Evolutionary conservation across 805 yeast genomes (phyloP).

Genomic region (Maudiozyma turicensis): DNA sequence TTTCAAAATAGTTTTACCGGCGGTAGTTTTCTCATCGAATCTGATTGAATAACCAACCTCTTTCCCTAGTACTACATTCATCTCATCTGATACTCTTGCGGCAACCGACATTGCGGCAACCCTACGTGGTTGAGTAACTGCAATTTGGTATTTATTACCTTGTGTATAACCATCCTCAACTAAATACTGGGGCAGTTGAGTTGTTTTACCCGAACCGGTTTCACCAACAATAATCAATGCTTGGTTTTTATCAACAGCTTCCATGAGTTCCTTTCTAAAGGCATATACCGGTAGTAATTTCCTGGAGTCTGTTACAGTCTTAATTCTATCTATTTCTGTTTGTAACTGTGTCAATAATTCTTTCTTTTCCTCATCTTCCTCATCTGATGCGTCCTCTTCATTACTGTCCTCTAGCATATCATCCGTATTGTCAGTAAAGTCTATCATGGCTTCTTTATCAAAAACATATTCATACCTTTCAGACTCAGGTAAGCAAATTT

Average conservation of each 20-base stretch:
- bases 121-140: conserved; percentile 90
- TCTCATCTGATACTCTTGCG: conserved; percentile 82
- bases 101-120: conserved; percentile 94
- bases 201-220: conserved; percentile 92
- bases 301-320: conserved; percentile 40
- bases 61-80: conserved; percentile 67
- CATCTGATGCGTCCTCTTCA: conserved; percentile 22
- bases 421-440: conserved; percentile 39
- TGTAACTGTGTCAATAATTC: conserved; percentile 11
- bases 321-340: conserved; percentile 21
- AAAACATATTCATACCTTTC: conserved; percentile 65
- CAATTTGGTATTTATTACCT: conserved; percentile 49
- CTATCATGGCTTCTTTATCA: conserved; percentile 53
- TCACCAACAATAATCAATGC: conserved; percentile 73
- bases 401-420: conserved; percentile 25
- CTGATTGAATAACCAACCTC: conserved; percentile 85
- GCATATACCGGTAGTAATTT: conserved; percentile 67
- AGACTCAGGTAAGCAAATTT: conserved; percentile 19
- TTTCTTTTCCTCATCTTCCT: conserved; percentile 18
- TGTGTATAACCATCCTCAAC: conserved; percentile 71
- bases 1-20: conserved; percentile 57
- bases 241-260: conserved; percentile 53
- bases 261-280: conserved; percentile 49
- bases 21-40: conserved; percentile 68
- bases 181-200: conserved; percentile 83